Percentiles rank a stretch among this genome's conserved stretches.
phyloP scores from a whole-genome alignment of 495 filamentous ascomycete species.

The Lentithecium fluviatile region DNA sequence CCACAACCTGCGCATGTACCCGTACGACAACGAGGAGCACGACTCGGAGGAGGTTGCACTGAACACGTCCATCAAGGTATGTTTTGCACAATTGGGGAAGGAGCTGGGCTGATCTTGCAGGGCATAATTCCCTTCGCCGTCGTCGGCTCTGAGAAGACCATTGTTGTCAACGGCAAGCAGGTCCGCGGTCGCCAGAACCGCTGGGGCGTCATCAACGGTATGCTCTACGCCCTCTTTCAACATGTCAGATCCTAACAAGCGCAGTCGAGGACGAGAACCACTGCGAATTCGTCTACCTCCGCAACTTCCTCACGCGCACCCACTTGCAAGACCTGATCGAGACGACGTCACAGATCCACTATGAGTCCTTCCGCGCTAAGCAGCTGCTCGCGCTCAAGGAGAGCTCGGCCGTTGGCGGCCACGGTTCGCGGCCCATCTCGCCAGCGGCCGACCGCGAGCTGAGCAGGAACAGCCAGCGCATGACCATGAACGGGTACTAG shows the following conservation, averaged over 20 bases:
- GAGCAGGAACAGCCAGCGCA: slow-evolving; percentile 91
- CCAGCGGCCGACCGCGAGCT: slow-evolving; percentile 91
- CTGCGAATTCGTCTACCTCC: slow-evolving; percentile 97
- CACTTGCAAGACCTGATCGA: slow-evolving; percentile 98
- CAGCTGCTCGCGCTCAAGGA: slow-evolving; percentile 97
- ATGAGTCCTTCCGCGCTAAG: slow-evolving; percentile 99
- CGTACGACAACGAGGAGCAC: slow-evolving; percentile 98
- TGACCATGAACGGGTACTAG: slow-evolving; percentile 98
- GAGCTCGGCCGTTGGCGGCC: slow-evolving; percentile 79
- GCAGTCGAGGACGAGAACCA: slow-evolving; percentile 94
- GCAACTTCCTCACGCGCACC: slow-evolving; percentile 95
- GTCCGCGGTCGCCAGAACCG: slow-evolving; percentile 97
- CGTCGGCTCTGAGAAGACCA: slow-evolving; percentile 95
- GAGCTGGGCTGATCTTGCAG: slow-evolving; percentile 46
- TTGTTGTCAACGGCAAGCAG: slow-evolving; percentile 95
- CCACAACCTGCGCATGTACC: slow-evolving; percentile 99
- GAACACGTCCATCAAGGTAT: slow-evolving; percentile 93
- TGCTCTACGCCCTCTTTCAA: background rate
- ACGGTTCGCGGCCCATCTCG: slow-evolving; percentile 89
- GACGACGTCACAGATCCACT: slow-evolving; percentile 99
- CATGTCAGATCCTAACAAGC: slow-evolving; percentile 2
- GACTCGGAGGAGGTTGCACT: slow-evolving; percentile 93
- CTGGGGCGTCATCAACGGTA: slow-evolving; percentile 93
- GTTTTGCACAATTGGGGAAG: slow-evolving; percentile 16
- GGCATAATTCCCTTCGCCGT: slow-evolving; percentile 96